Evolutionary conservation across 768 basidiomycete genomes (phyloP).

Genomic region (Mycena pura): DNA sequence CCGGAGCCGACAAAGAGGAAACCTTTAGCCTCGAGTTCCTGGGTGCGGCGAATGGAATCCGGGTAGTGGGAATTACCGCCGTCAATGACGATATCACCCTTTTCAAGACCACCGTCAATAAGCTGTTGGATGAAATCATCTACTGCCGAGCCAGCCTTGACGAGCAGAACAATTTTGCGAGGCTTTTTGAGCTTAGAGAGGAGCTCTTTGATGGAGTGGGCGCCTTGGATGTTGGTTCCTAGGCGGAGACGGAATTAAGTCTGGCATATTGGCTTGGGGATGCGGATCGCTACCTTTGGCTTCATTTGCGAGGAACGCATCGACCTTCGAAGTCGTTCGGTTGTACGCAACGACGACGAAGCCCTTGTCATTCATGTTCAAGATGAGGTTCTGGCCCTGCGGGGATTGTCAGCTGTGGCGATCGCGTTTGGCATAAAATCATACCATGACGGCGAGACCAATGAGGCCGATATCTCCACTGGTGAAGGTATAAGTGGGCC

Average conservation of each 20-base stretch:
- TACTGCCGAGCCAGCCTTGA: slow-evolving; percentile 96
- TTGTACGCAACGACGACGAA: slow-evolving; percentile 98
- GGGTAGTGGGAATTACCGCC: slow-evolving; percentile 99
- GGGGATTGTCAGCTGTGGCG: slow-evolving; percentile 19
- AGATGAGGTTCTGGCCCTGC: slow-evolving; percentile 96
- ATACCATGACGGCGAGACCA: slow-evolving; percentile 98
- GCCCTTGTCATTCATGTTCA: slow-evolving; percentile 99
- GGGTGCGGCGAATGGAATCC: slow-evolving; percentile 92
- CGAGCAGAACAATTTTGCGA: slow-evolving; percentile 97
- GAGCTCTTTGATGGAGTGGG: slow-evolving; percentile 92
- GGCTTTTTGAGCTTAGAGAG: slow-evolving; percentile 91
- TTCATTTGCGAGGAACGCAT: slow-evolving; percentile 93
- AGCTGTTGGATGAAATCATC: slow-evolving; percentile 95
- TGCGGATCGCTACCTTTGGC: slow-evolving; percentile 79
- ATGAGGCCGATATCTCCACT: slow-evolving; percentile 99
- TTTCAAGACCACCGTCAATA: slow-evolving; percentile 79
- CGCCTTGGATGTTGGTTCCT: slow-evolving; percentile 97
- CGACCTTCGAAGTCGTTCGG: slow-evolving; percentile 96
- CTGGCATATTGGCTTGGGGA: slow-evolving; percentile 26
- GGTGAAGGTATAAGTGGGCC: slow-evolving; percentile 30
- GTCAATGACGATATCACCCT: slow-evolving; percentile 99
- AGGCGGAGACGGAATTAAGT: slow-evolving; percentile 18
- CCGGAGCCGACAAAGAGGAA: slow-evolving; percentile 97
- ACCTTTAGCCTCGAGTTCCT: slow-evolving; percentile 94
- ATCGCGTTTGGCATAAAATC: slow-evolving; percentile 33